Evolutionary conservation across 495 filamentous ascomycete genomes (phyloP), one percentile per base, ranked within the genome.

Genomic region (Tetracladium marchalianum): DNA sequence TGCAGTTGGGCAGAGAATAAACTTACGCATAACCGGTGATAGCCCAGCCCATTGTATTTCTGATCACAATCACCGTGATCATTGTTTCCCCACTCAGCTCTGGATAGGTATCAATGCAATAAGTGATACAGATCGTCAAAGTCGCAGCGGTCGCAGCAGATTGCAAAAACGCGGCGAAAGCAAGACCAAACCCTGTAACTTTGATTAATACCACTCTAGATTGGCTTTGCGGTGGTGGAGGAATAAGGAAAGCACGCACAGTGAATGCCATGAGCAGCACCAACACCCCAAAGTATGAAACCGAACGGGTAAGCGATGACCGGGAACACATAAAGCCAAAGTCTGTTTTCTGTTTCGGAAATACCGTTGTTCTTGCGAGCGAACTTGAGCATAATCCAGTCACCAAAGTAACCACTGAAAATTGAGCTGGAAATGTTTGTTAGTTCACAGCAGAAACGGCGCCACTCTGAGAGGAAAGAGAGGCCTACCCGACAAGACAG

Each of bases 231-330:
- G 3, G 22, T 3, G 22, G 22, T 7, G 22, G 22, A 7, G 22
- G 7, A 27, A 27, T 27, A 7, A 7, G 7, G 7, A 27, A 7
- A 27, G 22, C 22, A 27, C 8, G 18, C 15, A 42, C 48, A 51
- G 19, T 51, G 48, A 7, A 51, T 32, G 24, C 18, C 22, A 17
- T 46, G 73, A 0, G 76, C 76, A 11, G 79, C 77, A 11, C 81
- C 80, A 5, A 83, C 77, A 15, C 81, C 81, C 77, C 78, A 84
- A 0, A 84, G 67, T 6, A 84, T 66, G 0, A 81, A 59, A 1
- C 74, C 73, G 0, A 60, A 60, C 0, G 80, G 78, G 1, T 78
- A 66, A 4, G 76, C 57, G 18, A 82, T 16, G 0, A 77, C 48
- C 19, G 71, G 73, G 5, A 73, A 58, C 0, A 62, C 35, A 50